Evolutionary conservation across 257 asterid genomes (phyloP), one percentile per base, ranked within the genome.

Genomic region (Solanum paucissectum): DNA sequence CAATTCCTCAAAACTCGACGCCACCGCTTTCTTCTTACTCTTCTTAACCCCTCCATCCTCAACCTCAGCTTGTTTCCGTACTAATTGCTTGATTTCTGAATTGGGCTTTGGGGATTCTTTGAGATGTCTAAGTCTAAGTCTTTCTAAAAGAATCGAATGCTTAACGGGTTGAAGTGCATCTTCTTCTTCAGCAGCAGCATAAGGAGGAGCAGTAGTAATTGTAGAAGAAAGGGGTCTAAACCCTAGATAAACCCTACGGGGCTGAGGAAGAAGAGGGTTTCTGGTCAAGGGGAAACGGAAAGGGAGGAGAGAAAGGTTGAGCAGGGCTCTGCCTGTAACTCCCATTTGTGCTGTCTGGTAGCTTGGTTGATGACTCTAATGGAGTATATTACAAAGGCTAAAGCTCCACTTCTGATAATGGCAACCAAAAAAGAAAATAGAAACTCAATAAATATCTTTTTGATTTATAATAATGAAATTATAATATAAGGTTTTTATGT

Each of bases 71-170:
- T 58, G 66, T 40, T 87, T 89, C 86, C 20, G 82, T 88, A 77
- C 42, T 34, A 34, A 62, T 69, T 71, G 68, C 34, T 85, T 10
- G 88, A 75, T 52, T 82, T 86, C 74, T 64, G 82, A 88, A 87
- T 90, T 69, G 81, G 91, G 83, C 73, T 87, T 90, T 37, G 89
- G 84, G 42, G 97, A 91, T 72, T 93, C 96, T 89, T 95, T 97
- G 71, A 95, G 98, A 90, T 97, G 98, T 88, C 99, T 93, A 83
- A 92, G 92, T 90, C 99, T 89, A 86, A 97, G 94, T 60, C 95
- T 92, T 88, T 97, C 98, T 52, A 97, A 62, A 7, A 97, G 95
- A 87, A 95, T 92, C 4, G 98, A 93, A 91, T 95, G 99, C 90
- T 94, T 97, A 14, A 92, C 12, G 79, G 98, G 95, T 49, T 94